Conservation (phyloP, 495 filamentous ascomycete genomes). For the Halenospora varia region DNA sequence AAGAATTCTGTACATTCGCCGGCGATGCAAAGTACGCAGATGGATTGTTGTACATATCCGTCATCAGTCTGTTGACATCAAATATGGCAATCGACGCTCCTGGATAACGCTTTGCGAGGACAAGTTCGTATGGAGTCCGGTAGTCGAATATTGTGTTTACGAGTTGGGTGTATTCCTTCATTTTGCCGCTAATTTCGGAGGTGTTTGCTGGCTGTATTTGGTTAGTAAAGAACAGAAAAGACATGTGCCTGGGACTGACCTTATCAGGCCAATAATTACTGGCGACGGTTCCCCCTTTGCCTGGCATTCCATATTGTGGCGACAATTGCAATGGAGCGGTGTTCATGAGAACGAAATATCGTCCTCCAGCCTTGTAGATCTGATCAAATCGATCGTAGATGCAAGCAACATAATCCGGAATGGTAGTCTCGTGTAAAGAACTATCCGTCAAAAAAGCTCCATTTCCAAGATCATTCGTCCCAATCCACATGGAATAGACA, state of each 20-base stretch:
- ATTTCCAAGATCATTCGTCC: constrained; percentile 70
- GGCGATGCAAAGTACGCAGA: constrained; percentile 55
- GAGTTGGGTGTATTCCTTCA: constrained; percentile 55
- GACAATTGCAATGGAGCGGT: constrained; percentile 56
- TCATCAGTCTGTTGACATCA: constrained; percentile 58
- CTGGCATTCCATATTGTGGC: constrained; percentile 53
- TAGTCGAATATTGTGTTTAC: constrained; percentile 62
- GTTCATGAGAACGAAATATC: constrained; percentile 68
- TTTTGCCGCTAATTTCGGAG: constrained; percentile 52
- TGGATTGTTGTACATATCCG: constrained; percentile 59
- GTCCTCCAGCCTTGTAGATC: constrained; percentile 60
- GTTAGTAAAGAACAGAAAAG: constrained; percentile 7
- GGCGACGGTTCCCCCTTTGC: constrained; percentile 43
- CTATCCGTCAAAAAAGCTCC: constrained; percentile 59
- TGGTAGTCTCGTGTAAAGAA: constrained; percentile 51
- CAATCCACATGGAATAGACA: constrained; percentile 73
- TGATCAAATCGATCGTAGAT: constrained; percentile 53
- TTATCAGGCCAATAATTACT: constrained; percentile 60
- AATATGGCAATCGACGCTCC: constrained; percentile 59
- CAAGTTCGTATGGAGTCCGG: constrained; percentile 50
- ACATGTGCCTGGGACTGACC: constrained; percentile 11
- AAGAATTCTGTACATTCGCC: constrained; percentile 57
- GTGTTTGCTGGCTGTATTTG: constrained; percentile 40
- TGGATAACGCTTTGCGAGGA: constrained; percentile 50
- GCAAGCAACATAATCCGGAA: constrained; percentile 61